Evolutionary conservation across 768 basidiomycete genomes (phyloP).

Genomic region (Trametes maxima): DNA sequence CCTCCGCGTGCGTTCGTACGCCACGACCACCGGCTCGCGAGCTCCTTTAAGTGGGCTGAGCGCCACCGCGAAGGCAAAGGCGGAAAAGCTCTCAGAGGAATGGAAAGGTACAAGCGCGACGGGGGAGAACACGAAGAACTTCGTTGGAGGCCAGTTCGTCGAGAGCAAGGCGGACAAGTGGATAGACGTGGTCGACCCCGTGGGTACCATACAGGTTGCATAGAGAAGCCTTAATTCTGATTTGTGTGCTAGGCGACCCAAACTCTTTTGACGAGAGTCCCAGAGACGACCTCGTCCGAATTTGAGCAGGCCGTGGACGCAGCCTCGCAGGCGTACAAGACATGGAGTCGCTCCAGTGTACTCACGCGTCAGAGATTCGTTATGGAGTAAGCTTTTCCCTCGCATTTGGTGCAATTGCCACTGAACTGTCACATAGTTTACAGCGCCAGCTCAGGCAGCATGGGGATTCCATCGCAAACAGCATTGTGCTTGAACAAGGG

Average conservation of each 20-base stretch:
- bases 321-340: conserved; percentile 82
- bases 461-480: conserved; percentile 81
- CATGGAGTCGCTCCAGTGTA: conserved; percentile 86
- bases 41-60: conserved; percentile 50
- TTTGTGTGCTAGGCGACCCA: conserved; percentile 71
- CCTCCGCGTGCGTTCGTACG: conserved; percentile 27
- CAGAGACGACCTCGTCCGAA: conserved; percentile 81
- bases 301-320: conserved; percentile 83
- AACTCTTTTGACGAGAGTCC: conserved; percentile 84
- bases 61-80: conserved; percentile 57
- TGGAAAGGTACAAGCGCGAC: conserved; percentile 89
- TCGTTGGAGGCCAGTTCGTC: conserved; percentile 86
- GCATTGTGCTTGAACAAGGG: conserved; percentile 94
- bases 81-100: conserved; percentile 66
- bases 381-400: too few species aligned
- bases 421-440: conserved; percentile 50
- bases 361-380: conserved; percentile 86
- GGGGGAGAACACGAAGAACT: conserved; percentile 90
- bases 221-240: neutral
- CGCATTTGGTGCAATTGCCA: too few species aligned
- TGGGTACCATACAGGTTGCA: conserved; percentile 38
- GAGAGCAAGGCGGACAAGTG: conserved; percentile 79
- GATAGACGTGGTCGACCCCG: conserved; percentile 90
- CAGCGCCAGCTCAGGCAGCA: conserved; percentile 87
- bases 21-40: conserved; percentile 27